Evolutionary conservation across 83 land plant species (phyloP).

Genomic region (Isoetes engelmannii): DNA sequence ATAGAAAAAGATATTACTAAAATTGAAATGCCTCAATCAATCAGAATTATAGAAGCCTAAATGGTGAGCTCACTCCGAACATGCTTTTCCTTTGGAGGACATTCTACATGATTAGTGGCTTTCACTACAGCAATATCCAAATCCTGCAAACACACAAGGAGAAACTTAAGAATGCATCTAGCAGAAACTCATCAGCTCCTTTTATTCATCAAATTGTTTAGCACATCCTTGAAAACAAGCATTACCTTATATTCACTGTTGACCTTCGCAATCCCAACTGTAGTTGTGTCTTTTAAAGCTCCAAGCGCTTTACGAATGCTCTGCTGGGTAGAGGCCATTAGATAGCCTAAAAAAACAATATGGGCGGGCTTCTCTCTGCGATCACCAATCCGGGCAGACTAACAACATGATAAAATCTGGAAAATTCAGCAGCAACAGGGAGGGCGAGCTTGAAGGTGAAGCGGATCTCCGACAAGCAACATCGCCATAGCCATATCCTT

Average conservation of each 20-base stretch:
- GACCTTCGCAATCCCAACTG: conserved; percentile 75
- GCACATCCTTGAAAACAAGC: not conserved
- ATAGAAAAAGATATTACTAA: not conserved
- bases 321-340: conserved; percentile 42
- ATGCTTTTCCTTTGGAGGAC: conserved; percentile 90
- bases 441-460: too few relatives aligned
- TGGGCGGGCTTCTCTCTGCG: too few relatives aligned
- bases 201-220: not conserved
- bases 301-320: conserved; percentile 81
- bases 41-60: not conserved
- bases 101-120: conserved; percentile 83
- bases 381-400: too few relatives aligned
- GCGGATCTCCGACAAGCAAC: too few relatives aligned
- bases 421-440: too few relatives aligned
- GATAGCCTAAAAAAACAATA: too few relatives aligned
- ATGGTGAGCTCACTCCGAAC: conserved; percentile 53
- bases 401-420: too few relatives aligned
- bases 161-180: not conserved
- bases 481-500: too few relatives aligned
- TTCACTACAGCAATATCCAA: conserved; percentile 81
- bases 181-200: not conserved
- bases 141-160: conserved; percentile 38
- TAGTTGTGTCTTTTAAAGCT: conserved; percentile 79
- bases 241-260: conserved; percentile 87
- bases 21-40: not conserved